phyloP scores from a whole-genome alignment of 208 protist species.

The Acanthamoeba sp. region DNA sequence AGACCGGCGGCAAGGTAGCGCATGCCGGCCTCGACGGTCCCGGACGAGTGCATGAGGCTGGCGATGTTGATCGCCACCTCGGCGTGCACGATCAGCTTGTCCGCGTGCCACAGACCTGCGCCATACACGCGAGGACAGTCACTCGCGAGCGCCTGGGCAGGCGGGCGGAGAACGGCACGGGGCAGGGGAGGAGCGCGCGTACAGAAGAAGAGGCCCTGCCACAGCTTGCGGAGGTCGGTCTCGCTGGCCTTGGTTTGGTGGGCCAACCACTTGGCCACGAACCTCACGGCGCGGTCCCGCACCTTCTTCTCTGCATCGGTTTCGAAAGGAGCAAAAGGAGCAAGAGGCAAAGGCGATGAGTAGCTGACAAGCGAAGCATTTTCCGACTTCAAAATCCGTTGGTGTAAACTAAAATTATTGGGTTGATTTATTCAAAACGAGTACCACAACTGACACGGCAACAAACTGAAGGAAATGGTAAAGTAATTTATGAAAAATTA shows the following conservation, averaged over 20 bases:
- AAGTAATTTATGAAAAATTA: too few species aligned
- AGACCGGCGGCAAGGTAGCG: neutral
- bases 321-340: neutral
- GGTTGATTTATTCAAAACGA: too few species aligned
- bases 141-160: too few species aligned
- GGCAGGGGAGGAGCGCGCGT: neutral
- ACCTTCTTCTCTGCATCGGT: conserved; percentile 3
- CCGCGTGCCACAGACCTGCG: conserved; percentile 51
- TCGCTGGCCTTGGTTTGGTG: conserved; percentile 29
- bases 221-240: conserved; percentile 33
- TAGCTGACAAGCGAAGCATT: too few species aligned
- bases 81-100: conserved; percentile 39
- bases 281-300: neutral
- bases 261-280: conserved; percentile 33
- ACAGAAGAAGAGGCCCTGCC: conserved; percentile 68
- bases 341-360: neutral
- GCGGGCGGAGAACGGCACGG: neutral
- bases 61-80: conserved; percentile 41
- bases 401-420: too few species aligned
- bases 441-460: too few species aligned
- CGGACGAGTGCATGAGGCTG: neutral
- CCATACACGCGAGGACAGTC: too few species aligned
- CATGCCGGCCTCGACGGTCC: neutral
- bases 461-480: too few species aligned
- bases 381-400: too few species aligned